Percentiles rank a stretch among this genome's conserved stretches.
These are phyloP conservation scores for Solanum chacoense DNA, from an alignment of 305 asterid species.

Conservation along the genomic window DNA sequence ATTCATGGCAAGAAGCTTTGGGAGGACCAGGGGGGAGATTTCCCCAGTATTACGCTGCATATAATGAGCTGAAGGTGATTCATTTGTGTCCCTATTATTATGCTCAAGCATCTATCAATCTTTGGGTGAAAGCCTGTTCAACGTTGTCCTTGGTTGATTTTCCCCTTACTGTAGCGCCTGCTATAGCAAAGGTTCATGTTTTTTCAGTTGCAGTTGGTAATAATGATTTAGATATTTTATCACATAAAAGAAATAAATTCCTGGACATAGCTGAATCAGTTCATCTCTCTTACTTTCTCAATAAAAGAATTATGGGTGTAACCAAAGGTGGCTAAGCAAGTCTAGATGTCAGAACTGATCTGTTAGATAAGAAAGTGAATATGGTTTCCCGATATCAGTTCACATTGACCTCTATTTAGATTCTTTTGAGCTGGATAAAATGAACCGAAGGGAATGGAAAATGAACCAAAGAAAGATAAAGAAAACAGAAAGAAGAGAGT, in stretches of 20 bases:
- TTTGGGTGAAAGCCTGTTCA: neutral
- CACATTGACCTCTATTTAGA: neutral
- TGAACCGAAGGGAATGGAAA: neutral
- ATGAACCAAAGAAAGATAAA: neutral
- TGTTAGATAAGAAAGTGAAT: neutral
- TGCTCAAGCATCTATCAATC: neutral
- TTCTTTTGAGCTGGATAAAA: neutral
- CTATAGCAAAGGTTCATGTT: neutral
- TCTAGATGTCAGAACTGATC: neutral
- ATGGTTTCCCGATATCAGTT: neutral
- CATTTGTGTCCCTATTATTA: neutral
- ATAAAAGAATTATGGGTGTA: neutral
- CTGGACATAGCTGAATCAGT: neutral
- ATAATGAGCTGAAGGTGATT: constrained; percentile 79
- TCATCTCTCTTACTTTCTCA: neutral
- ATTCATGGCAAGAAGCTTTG: constrained; percentile 95
- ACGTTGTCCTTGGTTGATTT: neutral
- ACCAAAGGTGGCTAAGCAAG: neutral
- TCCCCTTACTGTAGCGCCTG: neutral
- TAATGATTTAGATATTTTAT: neutral
- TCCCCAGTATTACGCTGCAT: constrained; percentile 86
- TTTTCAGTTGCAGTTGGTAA: neutral
- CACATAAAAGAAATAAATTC: neutral
- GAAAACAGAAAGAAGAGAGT: neutral
- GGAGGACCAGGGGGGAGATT: constrained; percentile 79